These are phyloP conservation scores for Mortierella sp. DNA, from an alignment of 371 early-diverging fungal species.

Conservation along the genomic window DNA sequence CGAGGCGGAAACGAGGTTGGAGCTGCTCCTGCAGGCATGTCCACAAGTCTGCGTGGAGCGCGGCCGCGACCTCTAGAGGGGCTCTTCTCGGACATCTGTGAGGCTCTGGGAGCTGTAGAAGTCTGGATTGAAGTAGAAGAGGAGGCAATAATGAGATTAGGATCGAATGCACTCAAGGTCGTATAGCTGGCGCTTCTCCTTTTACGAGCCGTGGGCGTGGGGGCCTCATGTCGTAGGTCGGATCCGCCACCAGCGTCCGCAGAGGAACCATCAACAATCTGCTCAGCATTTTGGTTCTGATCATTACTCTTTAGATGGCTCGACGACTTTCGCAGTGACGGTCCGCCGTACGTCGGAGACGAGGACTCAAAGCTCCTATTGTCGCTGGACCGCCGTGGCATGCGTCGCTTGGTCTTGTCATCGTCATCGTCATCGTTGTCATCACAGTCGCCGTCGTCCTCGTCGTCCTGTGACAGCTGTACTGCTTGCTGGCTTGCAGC, in stretches of 20 bases:
- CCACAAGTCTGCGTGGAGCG: constrained; percentile 19
- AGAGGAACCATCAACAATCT: constrained; percentile 32
- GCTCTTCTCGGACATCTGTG: constrained; percentile 50
- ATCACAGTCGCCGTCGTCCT: constrained; percentile 1
- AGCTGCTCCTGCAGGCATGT: constrained; percentile 14
- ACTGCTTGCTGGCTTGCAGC: constrained; percentile 1
- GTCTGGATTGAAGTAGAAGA: constrained; percentile 40
- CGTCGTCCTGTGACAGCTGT: constrained; percentile 9
- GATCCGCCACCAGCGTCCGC: constrained; percentile 38
- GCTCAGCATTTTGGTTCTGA: constrained; percentile 21
- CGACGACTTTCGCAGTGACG: constrained; percentile 32
- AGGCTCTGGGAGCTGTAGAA: constrained; percentile 34
- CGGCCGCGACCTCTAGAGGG: constrained; percentile 41
- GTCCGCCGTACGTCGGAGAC: constrained; percentile 22
- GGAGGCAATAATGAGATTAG: constrained; percentile 45
- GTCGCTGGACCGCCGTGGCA: constrained; percentile 29
- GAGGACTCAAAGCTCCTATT: constrained; percentile 26
- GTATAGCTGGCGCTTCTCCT: constrained; percentile 53
- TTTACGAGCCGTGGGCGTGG: constrained; percentile 44
- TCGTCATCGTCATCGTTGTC: constrained; percentile 10
- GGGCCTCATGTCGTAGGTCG: constrained; percentile 40
- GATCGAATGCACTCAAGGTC: constrained; percentile 47
- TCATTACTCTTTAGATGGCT: constrained; percentile 48
- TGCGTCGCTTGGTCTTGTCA: constrained; percentile 5
- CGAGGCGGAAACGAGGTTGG: constrained; percentile 36